These are phyloP conservation scores for Leccinum arenicola DNA, from an alignment of 768 basidiomycete genomes.

Conservation along the genomic window DNA sequence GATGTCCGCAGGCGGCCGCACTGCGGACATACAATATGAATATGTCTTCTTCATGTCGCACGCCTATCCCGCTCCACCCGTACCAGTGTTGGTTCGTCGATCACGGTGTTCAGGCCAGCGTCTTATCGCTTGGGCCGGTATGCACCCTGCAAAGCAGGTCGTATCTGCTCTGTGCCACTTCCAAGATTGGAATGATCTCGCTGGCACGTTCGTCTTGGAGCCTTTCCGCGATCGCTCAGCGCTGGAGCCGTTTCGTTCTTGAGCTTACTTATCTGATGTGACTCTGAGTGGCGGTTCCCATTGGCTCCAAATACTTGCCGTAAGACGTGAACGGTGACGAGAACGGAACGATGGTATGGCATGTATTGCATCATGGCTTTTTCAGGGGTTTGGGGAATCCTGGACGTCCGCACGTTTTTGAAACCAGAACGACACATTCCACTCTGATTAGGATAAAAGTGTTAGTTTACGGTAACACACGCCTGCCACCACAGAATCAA, in stretches of 20 bases:
- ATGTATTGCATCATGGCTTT: not conserved
- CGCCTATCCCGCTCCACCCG: slow-evolving; percentile 1
- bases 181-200: slow-evolving; percentile 7
- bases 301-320: not conserved
- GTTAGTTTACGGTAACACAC: not conserved
- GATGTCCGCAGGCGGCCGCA: slow-evolving; percentile 19
- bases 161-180: slow-evolving; percentile 5
- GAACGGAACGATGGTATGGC: not conserved
- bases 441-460: not conserved
- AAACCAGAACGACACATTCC: not conserved
- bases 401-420: not conserved
- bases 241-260: not conserved
- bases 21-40: slow-evolving; percentile 21
- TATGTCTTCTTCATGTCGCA: slow-evolving; percentile 4
- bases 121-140: not conserved
- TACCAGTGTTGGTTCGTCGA: not conserved
- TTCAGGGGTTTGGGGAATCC: not conserved
- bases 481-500: not conserved
- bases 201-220: slow-evolving; percentile 4
- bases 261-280: not conserved
- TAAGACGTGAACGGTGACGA: not conserved
- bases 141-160: not conserved
- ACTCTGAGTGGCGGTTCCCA: slow-evolving; percentile 1
- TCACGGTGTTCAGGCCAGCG: not conserved
- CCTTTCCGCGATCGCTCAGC: slow-evolving; percentile 12